phyloP scores from a whole-genome alignment of 2,329 filamentous ascomycete species.

The Xylaria sp. region DNA sequence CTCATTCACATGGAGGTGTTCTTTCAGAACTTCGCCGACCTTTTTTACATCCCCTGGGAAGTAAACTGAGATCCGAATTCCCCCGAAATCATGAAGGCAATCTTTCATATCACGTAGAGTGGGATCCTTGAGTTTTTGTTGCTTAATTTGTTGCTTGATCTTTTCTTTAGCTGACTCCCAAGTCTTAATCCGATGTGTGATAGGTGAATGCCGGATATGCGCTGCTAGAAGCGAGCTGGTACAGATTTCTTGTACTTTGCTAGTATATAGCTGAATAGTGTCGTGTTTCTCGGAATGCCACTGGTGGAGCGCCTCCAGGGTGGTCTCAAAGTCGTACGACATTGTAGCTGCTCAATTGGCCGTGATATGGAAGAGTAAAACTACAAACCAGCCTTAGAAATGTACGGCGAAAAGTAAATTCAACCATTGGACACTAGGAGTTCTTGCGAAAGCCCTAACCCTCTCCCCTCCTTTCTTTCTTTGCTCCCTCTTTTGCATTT shows the following conservation, averaged over 20 bases:
- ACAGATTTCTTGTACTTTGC: not conserved
- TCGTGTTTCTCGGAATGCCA: not conserved
- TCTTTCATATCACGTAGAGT: not conserved
- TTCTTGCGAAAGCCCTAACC: not conserved
- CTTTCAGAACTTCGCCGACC: not conserved
- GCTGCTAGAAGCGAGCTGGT: not conserved
- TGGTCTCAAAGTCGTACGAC: not conserved
- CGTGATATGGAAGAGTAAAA: not conserved
- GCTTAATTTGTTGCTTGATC: not conserved
- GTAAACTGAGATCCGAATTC: constrained; percentile 1
- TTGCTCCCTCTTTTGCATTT: not conserved
- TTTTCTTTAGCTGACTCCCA: not conserved
- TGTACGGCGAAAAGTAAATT: not conserved
- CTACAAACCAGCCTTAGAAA: not conserved
- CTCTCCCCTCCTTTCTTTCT: too few relatives aligned
- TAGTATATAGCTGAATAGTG: not conserved
- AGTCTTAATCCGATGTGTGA: not conserved
- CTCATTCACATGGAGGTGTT: not conserved
- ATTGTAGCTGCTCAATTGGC: not conserved
- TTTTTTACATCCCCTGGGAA: not conserved
- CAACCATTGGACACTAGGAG: not conserved
- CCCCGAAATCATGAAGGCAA: not conserved
- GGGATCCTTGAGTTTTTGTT: not conserved
- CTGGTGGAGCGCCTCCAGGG: not conserved
- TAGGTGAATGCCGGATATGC: not conserved